phyloP scores from a whole-genome alignment of 2,329 filamentous ascomycete species.

The Fusarium tricinctum region DNA sequence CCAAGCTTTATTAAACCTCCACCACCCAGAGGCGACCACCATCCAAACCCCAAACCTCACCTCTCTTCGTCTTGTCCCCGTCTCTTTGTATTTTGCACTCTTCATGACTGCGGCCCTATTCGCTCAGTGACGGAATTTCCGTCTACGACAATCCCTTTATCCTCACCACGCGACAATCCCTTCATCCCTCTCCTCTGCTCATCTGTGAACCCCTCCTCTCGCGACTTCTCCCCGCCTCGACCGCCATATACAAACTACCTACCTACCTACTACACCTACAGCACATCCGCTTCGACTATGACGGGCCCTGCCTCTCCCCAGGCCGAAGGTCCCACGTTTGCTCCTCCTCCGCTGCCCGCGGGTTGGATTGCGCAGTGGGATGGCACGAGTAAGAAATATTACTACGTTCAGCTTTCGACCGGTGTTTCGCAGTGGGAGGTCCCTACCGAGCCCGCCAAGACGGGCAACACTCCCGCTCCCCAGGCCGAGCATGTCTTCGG shows the following conservation, averaged over 20 bases:
- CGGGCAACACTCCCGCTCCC: conserved; percentile 71
- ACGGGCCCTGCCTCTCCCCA: conserved; percentile 70
- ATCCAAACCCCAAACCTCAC: conserved; percentile 44
- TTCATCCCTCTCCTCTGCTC: conserved; percentile 4
- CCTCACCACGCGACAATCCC: conserved; percentile 26
- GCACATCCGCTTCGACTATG: conserved; percentile 57
- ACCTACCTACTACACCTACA: background rate
- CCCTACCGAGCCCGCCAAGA: conserved; percentile 74
- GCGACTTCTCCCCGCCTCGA: conserved; percentile 33
- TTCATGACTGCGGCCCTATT: conserved; percentile 48
- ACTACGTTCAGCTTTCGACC: conserved; percentile 79
- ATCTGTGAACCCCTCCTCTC: conserved; percentile 24
- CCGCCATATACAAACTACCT: conserved; percentile 25
- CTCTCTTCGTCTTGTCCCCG: conserved; percentile 30
- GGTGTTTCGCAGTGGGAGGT: conserved; percentile 82
- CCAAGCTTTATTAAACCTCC: conserved; percentile 42
- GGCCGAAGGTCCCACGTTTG: conserved; percentile 71
- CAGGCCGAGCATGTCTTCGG: conserved; percentile 74
- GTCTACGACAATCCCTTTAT: conserved; percentile 35
- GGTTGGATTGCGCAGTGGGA: conserved; percentile 82
- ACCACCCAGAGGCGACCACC: conserved; percentile 43
- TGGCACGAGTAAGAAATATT: conserved; percentile 73
- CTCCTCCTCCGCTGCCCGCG: conserved; percentile 71
- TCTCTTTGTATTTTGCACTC: conserved; percentile 26
- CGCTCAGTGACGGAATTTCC: conserved; percentile 48